These are phyloP conservation scores for Fusarium longipes DNA, from an alignment of 2,329 filamentous ascomycete species.

Conservation along the genomic window DNA sequence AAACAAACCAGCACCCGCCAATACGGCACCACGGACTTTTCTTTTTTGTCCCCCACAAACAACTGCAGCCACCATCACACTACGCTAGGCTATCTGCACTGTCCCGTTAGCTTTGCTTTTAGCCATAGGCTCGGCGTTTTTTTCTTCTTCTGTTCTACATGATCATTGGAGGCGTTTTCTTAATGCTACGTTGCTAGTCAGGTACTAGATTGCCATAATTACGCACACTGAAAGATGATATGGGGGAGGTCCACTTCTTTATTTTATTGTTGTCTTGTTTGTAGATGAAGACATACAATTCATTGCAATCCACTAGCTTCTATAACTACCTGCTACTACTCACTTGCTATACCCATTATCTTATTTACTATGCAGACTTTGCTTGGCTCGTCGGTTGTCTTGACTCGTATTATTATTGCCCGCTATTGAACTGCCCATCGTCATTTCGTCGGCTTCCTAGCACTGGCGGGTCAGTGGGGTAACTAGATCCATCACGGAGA, in stretches of 20 bases:
- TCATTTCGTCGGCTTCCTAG: background rate
- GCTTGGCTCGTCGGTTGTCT: background rate
- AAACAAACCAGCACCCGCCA: background rate
- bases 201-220: constrained; percentile 28
- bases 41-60: constrained; percentile 3
- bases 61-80: background rate
- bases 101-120: constrained; percentile 22
- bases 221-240: constrained; percentile 2
- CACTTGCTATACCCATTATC: background rate
- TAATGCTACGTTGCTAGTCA: constrained; percentile 24
- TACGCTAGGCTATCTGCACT: constrained; percentile 14
- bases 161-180: constrained; percentile 31
- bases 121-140: constrained; percentile 26
- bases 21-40: constrained; percentile 4
- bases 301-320: background rate
- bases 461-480: background rate
- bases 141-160: constrained; percentile 4
- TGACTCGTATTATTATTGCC: background rate
- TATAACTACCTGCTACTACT: background rate
- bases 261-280: background rate
- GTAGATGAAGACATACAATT: background rate
- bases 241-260: constrained; percentile 3
- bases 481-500: background rate
- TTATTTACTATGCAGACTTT: background rate
- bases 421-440: background rate